These are phyloP conservation scores for Tremella fuciformis DNA, from an alignment of 768 basidiomycete genomes.

Conservation along the genomic window DNA sequence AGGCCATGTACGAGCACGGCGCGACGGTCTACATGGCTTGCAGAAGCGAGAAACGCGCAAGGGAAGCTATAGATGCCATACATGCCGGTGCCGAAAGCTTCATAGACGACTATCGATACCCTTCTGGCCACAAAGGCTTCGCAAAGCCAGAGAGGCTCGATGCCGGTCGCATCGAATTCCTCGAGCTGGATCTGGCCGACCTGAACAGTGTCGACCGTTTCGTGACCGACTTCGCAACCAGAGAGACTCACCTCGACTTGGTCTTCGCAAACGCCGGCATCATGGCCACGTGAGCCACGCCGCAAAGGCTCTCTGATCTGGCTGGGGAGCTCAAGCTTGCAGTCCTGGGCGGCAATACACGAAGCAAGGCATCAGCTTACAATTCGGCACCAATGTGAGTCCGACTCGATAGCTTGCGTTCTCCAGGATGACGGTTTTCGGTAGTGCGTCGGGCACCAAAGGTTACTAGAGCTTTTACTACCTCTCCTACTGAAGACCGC, in stretches of 20 bases:
- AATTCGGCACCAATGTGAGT: conserved; percentile 46
- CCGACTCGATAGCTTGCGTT: not conserved
- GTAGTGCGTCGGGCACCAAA: conserved; percentile 36
- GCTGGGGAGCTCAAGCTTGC: not conserved
- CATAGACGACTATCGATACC: conserved; percentile 8
- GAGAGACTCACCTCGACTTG: conserved; percentile 28
- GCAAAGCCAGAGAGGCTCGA: not conserved
- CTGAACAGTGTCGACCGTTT: conserved; percentile 30
- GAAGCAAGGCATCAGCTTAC: conserved; percentile 41
- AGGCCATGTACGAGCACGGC: conserved; percentile 33
- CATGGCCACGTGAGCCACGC: conserved; percentile 42
- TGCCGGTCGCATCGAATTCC: conserved; percentile 9
- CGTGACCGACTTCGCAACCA: conserved; percentile 27
- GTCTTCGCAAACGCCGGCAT: conserved; percentile 47
- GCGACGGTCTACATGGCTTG: conserved; percentile 44
- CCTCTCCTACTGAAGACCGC: conserved; percentile 23
- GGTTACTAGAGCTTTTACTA: conserved; percentile 29
- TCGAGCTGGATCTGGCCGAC: conserved; percentile 42
- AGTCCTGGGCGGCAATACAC: conserved; percentile 36
- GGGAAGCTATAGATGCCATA: conserved; percentile 33
- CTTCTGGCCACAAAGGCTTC: conserved; percentile 6
- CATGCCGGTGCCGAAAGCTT: conserved; percentile 14
- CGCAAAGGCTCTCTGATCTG: not conserved
- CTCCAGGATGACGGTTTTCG: not conserved
- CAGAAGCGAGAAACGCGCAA: conserved; percentile 25